Evolutionary conservation across 2,329 filamentous ascomycete genomes (phyloP), one percentile per base, ranked within the genome.

Genomic region (Penicillium rolfsii): DNA sequence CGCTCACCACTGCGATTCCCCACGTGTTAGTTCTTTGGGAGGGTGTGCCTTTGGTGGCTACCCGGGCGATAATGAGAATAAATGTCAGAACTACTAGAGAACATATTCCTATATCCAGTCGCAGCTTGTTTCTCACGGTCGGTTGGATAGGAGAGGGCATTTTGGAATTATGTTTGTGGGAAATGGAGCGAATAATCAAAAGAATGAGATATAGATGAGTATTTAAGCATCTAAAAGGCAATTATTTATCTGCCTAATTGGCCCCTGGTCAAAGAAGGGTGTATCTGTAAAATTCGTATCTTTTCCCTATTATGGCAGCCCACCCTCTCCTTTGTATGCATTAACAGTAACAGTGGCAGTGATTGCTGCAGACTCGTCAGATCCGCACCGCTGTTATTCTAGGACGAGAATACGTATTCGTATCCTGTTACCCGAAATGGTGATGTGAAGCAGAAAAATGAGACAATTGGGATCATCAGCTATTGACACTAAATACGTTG

Each of bases 31-130:
- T 41, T 48, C 66, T 59, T 5, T 41, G 52, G 8, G 52, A 28
- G 4, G 63, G 64, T 1, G 67, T 69, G 9, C 67, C 66, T 46
- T 59, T 60, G 36, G 63, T 48, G 8, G 64, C 63, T n/a, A 67
- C 33, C 9, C 67, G 64, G n/a, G 62, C 66, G 26, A 70, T 68
- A 19, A 58, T 48, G 5, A 70, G 59, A 35, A 69, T 61, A 22
- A 70, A 69, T 12, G 24, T 35, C 57, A 52, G 14, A 28, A 19
- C 22, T 5, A 54, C 2, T 6, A 54, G 52, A 40, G 8, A 26
- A 3, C 52, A 28, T 11, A 54, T 40, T 16, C 14, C 52, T 38
- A 54, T 54, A 26, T 54, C 36, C 14, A 54, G 12, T n/a, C 52
- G 52, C 8, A 54, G 33, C 24, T 54, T 54, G n/a, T 14, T 54